phyloP scores from a whole-genome alignment of 495 filamentous ascomycete species.

The Xanthoparmelia taractica region DNA sequence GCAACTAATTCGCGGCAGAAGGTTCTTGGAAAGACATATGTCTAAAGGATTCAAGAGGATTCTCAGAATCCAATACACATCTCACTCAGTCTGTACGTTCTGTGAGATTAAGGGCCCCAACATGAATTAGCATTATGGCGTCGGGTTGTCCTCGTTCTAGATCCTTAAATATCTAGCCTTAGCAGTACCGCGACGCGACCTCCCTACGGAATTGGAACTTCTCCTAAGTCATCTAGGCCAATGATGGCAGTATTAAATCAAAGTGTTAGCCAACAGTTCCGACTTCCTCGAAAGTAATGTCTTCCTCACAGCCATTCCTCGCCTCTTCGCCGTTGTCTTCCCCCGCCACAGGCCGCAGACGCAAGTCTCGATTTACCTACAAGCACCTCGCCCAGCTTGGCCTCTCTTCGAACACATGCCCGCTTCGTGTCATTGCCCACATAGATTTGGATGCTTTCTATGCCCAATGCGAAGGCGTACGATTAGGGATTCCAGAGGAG shows the following conservation, averaged over 20 bases:
- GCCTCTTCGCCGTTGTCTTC: slow-evolving; percentile 36
- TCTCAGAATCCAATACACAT: no score
- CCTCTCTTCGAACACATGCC: slow-evolving; percentile 60
- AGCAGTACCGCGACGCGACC: slow-evolving; percentile 11
- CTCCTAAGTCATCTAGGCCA: not conserved
- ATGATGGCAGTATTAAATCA: not conserved
- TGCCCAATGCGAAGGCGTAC: slow-evolving; percentile 90
- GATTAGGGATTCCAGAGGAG: slow-evolving; percentile 63
- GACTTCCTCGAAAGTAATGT: slow-evolving; percentile 25
- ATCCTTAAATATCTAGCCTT: slow-evolving; percentile 14
- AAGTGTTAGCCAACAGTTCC: not conserved
- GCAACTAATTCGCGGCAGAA: no score
- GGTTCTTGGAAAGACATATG: slow-evolving; percentile 28
- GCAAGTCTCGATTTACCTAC: slow-evolving; percentile 70
- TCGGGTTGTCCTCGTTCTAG: no score
- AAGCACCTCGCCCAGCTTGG: slow-evolving; percentile 71
- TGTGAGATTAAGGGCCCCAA: no score
- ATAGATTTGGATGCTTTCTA: slow-evolving; percentile 98
- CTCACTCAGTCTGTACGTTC: no score
- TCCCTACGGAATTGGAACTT: no score
- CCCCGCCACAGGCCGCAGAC: slow-evolving; percentile 27
- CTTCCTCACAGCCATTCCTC: slow-evolving; percentile 38
- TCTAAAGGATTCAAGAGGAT: not conserved
- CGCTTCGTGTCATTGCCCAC: slow-evolving; percentile 81
- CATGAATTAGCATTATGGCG: no score